Base-by-base conservation (phyloP, 306 rosid genomes). In the Citrullus colocynthis region DNA sequence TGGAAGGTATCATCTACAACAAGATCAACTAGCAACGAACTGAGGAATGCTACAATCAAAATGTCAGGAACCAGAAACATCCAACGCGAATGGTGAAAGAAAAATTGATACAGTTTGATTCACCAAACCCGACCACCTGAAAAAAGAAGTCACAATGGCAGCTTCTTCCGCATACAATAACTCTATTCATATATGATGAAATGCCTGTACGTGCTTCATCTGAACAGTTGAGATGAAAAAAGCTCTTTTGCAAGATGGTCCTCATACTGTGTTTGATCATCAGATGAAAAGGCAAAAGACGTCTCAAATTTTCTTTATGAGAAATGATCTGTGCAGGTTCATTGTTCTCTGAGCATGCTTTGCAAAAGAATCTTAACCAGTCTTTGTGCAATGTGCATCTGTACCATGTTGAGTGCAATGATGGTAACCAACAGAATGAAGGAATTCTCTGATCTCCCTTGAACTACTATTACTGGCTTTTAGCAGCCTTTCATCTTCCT, bases 381-480 rank as follows among this genome's bases (percentile, higher is more conserved):
- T 85, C 86, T 96, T 92, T 83, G 88, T 84, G 89, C 97, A 92
- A 80, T 91, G 98, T 20, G 99, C 98, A 86, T 96, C 99, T 9
- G 98, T 91, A 78, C 93, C 98, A 80, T 85, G 98, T 84, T 85
- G 88, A 21, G 90, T 91, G 82, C 98, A 96, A 75, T 87, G 87
- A 73, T 76, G 77, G 73, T 96, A 96, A 52, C 99, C 99, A 78
- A 96, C 91, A 80, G 83, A 84, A 5, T 30, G 84, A 7, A 96
- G 90, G 74, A 96, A 96, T 74, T 91, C 88, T 18, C 93, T 85
- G 75, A 96, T 92, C 83, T 91, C 93, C 79, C 83, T 86, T 5
- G 93, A 55, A 65, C 89, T 96, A 89, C 91, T 96, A 81, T 96
- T 92, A 79, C 99, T 96, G 15, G 99, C 99, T 73, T 81, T 84